phyloP scores from a whole-genome alignment of 768 basidiomycete species.

The Hericium coralloides region DNA sequence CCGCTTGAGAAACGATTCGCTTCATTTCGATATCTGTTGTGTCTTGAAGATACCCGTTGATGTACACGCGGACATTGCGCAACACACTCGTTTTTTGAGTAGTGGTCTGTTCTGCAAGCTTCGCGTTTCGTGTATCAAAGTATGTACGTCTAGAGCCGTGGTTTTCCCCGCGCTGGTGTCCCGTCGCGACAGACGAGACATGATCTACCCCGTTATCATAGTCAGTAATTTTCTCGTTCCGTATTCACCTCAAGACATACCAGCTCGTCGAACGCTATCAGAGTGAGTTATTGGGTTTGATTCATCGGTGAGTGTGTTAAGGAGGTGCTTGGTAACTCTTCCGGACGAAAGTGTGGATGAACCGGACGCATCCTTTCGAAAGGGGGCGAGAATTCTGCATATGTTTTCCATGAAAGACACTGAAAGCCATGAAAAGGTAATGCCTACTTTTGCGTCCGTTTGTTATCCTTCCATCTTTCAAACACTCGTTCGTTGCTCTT shows the following conservation, averaged over 20 bases:
- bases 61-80: conserved; percentile 49
- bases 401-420: background rate
- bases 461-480: conserved; percentile 21
- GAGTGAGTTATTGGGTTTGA: conserved; percentile 78
- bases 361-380: background rate
- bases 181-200: conserved; percentile 50
- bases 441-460: conserved; percentile 15
- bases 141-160: conserved; percentile 15
- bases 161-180: conserved; percentile 24
- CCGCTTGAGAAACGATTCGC: conserved; percentile 52
- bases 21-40: conserved; percentile 82
- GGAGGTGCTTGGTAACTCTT: conserved; percentile 48
- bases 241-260: conserved; percentile 25
- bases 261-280: conserved; percentile 50
- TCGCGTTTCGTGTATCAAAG: conserved; percentile 16
- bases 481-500: conserved; percentile 17
- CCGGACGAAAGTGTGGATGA: background rate
- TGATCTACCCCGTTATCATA: conserved; percentile 31
- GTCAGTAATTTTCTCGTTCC: background rate
- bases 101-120: conserved; percentile 20
- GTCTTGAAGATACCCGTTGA: conserved; percentile 57
- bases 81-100: conserved; percentile 17
- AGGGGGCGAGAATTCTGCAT: background rate
- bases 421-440: background rate
- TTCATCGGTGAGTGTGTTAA: conserved; percentile 51